Conservation (phyloP, 768 basidiomycete species). For the Russula lepida region DNA sequence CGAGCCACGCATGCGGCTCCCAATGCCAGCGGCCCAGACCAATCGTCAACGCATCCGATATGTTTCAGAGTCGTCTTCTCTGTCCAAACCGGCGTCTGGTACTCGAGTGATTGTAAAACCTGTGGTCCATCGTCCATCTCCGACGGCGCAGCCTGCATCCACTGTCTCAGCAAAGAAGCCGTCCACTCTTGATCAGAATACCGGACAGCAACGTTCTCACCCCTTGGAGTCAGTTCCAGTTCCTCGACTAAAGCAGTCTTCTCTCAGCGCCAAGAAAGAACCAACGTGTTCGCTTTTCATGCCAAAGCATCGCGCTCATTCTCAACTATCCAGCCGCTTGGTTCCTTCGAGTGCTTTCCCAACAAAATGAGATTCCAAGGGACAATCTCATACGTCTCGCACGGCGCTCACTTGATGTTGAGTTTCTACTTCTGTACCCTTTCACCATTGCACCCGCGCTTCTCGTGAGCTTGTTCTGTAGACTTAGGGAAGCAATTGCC, state of each 20-base stretch:
- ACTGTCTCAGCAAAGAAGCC: constrained; percentile 16
- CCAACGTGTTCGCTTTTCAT: constrained; percentile 58
- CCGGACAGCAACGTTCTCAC: constrained; percentile 12
- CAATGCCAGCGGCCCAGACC: constrained; percentile 40
- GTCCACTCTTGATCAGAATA: neutral
- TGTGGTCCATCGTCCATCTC: constrained; percentile 3
- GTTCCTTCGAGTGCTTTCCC: constrained; percentile 12
- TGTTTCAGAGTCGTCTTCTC: constrained; percentile 25
- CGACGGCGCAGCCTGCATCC: constrained; percentile 18
- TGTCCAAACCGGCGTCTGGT: constrained; percentile 17
- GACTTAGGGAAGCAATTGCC: constrained; percentile 7
- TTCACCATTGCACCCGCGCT: constrained; percentile 17
- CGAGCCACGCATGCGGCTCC: constrained; percentile 43
- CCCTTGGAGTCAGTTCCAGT: constrained; percentile 23
- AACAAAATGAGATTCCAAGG: constrained; percentile 6
- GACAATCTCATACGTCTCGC: constrained; percentile 7
- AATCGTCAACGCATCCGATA: constrained; percentile 29
- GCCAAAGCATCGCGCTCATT: constrained; percentile 61
- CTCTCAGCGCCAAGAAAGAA: constrained; percentile 46
- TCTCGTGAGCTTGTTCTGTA: constrained; percentile 6
- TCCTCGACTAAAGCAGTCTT: constrained; percentile 31
- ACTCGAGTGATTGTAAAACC: constrained; percentile 15
- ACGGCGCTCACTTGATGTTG: neutral
- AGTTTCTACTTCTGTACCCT: neutral
- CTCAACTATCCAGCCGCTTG: constrained; percentile 24